Evolutionary conservation across 805 yeast species (phyloP), one percentile per base, ranked within the genome.

Genomic region (Candida sakaeoensis): DNA sequence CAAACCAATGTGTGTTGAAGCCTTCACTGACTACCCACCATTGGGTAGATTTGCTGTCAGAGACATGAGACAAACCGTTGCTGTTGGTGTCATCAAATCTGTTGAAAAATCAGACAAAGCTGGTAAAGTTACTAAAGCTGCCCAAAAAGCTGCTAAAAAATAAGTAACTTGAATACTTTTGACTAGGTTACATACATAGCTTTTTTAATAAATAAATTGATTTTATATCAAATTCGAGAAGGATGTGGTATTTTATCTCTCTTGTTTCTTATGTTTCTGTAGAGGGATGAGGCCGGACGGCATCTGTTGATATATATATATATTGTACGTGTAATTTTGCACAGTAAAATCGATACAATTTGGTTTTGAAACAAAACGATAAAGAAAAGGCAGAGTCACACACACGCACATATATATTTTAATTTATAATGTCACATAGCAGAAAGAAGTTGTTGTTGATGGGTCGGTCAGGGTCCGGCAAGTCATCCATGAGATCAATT

Each of bases 31-130:
- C 55, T 64, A 60, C 68, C 70, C 70, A 58, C 70, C 70, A 53
- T 64, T 63, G 56, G 70, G 69, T 58, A 60, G 70, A 60, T 65
- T 64, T 61, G 71, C 71, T 71, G 96, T 89, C 80, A 90, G 97
- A 85, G 97, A 89, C 78, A 89, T 89, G 97, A 86, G 97, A 85
- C 96, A 89, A 79, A 90, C 97, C 63, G 97, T 90, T 64, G 97
- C 97, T 70, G 97, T 90, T 70, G 97, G 97, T 86, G 96, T 90
- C 69, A 85, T 91, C 85, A 91, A 91, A 83, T 55, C 70, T 49
- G 72, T 67, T 45, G 73, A 62, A 52, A 67, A 67, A 61, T 53
- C 72, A 37, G 73, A 67, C 60, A 67, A 67, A 63, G 71, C 72
- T 46, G 73, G 72, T 63, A 67, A 67, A 62, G 72, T 67, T 47